Percentiles rank a stretch among this genome's conserved stretches.
phyloP scores from a whole-genome alignment of 441 rosid species.

The Corymbia citriodora region DNA sequence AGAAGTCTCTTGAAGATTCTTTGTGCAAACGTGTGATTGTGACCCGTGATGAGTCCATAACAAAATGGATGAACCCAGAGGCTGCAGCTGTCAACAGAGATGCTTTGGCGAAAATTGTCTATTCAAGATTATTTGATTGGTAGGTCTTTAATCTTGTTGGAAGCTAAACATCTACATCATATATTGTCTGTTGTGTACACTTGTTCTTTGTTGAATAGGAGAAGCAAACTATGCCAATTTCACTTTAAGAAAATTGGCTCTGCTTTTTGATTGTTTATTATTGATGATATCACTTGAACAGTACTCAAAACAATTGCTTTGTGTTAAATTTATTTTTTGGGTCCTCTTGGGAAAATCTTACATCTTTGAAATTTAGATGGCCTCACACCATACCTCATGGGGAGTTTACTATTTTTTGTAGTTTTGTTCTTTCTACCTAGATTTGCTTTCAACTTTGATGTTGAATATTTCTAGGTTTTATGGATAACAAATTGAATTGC shows the following conservation, averaged over 20 bases:
- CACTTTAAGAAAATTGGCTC: neutral
- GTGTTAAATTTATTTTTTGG: neutral
- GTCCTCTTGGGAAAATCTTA: neutral
- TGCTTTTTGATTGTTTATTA: neutral
- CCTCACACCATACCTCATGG: neutral
- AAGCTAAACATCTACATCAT: neutral
- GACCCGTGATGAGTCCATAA: constrained; percentile 95
- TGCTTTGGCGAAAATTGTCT: constrained; percentile 90
- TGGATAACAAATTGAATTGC: neutral
- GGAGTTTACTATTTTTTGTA: neutral
- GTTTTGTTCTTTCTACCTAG: neutral
- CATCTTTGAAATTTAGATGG: neutral
- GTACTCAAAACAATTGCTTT: neutral
- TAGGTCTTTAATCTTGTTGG: constrained; percentile 20
- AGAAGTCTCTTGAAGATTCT: constrained; percentile 72
- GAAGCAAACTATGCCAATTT: neutral
- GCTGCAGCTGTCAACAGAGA: constrained; percentile 85
- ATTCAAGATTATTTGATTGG: constrained; percentile 98
- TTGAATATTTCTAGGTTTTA: neutral
- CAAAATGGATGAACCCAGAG: constrained; percentile 79
- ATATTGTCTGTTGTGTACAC: neutral
- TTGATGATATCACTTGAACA: neutral
- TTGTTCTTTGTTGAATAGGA: neutral
- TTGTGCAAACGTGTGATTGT: constrained; percentile 90
- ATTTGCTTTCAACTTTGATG: neutral